phyloP scores from a whole-genome alignment of 2,329 filamentous ascomycete species.

The Dactylellina leptospora region DNA sequence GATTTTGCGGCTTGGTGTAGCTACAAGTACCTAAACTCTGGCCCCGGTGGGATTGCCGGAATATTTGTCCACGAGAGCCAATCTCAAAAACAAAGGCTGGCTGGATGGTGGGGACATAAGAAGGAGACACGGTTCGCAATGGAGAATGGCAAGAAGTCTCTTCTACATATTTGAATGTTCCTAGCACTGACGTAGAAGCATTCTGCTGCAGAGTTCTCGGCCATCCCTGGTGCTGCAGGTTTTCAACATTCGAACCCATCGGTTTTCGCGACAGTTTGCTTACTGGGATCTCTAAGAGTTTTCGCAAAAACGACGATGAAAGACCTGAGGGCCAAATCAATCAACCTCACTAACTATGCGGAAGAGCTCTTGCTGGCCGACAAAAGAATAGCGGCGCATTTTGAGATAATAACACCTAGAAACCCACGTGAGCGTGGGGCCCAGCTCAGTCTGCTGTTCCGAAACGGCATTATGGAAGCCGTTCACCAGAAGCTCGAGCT shows the following conservation, averaged over 20 bases:
- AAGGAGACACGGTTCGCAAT: conserved; percentile 81
- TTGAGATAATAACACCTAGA: conserved; percentile 72
- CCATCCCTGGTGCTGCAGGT: conserved; percentile 78
- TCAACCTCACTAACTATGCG: conserved; percentile 78
- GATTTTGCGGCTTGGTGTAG: conserved; percentile 91
- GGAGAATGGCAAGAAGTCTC: conserved; percentile 68
- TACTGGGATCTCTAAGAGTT: conserved; percentile 76
- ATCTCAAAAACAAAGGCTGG: conserved; percentile 69
- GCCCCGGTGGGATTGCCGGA: conserved; percentile 81
- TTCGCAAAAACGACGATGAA: conserved; percentile 77
- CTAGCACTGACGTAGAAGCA: not conserved
- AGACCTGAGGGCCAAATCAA: conserved; percentile 73
- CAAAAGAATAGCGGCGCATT: conserved; percentile 61
- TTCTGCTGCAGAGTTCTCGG: conserved; percentile 62
- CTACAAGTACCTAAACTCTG: conserved; percentile 92
- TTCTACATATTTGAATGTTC: not conserved
- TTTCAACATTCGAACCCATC: conserved; percentile 88
- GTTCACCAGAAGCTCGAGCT: conserved; percentile 72
- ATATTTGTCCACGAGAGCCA: conserved; percentile 82
- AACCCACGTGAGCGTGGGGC: conserved; percentile 75
- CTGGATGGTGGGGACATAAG: conserved; percentile 88
- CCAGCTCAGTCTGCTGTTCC: conserved; percentile 78
- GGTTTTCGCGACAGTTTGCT: conserved; percentile 78
- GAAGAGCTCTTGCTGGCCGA: conserved; percentile 66
- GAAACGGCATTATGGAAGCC: conserved; percentile 73